A percentile compares a stretch with the other conserved stretches of the same genome.
phyloP scores from a whole-genome alignment of 345 rosid genomes.

The Camelina neglecta region DNA sequence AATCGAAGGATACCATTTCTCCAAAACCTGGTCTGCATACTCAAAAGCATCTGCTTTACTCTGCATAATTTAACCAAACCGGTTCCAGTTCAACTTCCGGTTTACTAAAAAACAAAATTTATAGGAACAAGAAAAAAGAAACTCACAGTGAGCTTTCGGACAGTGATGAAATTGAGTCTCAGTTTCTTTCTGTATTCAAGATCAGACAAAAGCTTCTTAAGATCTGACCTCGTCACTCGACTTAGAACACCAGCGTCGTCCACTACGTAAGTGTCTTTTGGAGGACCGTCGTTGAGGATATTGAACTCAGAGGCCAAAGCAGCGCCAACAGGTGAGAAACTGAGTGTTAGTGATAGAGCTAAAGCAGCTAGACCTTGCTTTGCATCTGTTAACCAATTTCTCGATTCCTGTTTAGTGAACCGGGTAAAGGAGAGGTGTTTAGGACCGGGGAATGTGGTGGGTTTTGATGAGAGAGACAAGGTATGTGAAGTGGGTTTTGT shows the following conservation, averaged over 20 bases:
- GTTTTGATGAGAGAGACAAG: slow-evolving; percentile 47
- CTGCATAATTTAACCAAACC: slow-evolving; percentile 50
- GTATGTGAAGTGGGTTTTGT: slow-evolving; percentile 53
- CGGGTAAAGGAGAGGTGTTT: slow-evolving; percentile 47
- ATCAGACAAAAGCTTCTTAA: slow-evolving; percentile 82
- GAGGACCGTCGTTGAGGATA: slow-evolving; percentile 84
- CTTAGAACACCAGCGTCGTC: slow-evolving; percentile 99
- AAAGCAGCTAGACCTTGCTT: slow-evolving; percentile 83
- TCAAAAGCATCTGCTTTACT: slow-evolving; percentile 99
- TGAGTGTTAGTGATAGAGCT: slow-evolving; percentile 79
- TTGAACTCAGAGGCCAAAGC: slow-evolving; percentile 91
- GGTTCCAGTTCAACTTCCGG: slow-evolving; percentile 11
- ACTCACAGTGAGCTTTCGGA: slow-evolving; percentile 93
- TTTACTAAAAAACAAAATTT: neutral
- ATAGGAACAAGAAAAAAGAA: neutral
- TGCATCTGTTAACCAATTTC: slow-evolving; percentile 62
- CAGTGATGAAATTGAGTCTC: slow-evolving; percentile 76
- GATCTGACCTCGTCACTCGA: slow-evolving; percentile 79
- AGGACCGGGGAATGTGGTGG: slow-evolving; percentile 49
- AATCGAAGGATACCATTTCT: slow-evolving; percentile 87
- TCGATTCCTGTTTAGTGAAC: slow-evolving; percentile 43
- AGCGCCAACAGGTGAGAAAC: slow-evolving; percentile 71
- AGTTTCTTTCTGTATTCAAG: slow-evolving; percentile 88
- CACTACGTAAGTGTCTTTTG: slow-evolving; percentile 75
- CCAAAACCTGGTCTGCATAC: slow-evolving; percentile 96